Evolutionary conservation across 2,329 filamentous ascomycete species (phyloP), one percentile per base, ranked within the genome.

Genomic region (Aspergillus unguis): DNA sequence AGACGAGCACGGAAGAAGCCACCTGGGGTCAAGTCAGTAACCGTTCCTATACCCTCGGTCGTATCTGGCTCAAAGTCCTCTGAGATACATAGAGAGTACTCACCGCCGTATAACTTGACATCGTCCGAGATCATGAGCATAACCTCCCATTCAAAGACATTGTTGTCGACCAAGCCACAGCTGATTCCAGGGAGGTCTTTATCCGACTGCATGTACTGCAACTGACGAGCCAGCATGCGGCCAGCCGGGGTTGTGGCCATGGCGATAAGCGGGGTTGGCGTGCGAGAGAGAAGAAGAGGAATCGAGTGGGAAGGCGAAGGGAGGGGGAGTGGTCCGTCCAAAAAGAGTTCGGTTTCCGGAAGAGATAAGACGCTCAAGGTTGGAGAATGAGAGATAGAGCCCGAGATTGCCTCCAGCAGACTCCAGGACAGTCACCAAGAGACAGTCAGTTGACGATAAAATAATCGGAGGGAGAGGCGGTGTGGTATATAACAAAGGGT

Each of bases 91-190:
- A 31, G 28, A 35, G 36, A 28, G 17, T 17, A 74, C 83, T 53
- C 75, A 92, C 92, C 92, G 65, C 92, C 92, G 65, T 96, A 96
- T 72, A 89, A 88, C 74, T 92, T 92, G 74, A 88, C 92, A 68
- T 95, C 91, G 64, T 96, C 92, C 57, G 85, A 90, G 60, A 97
- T 92, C 92, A 99, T 97, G 56, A 99, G 84, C 88, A 96, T 96
- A 23, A 97, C 91, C 73, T 97, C 92, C 94, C 94, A 99, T 77
- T 95, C 88, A 61, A 96, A 96, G 7, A 97, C 85, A 69, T 95
- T 87, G 71, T 88, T 88, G 65, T 86, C 85, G 48, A 92, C 85
- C 40, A 99, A 78, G 0, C 94, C 94, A 65, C 90, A 95, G 57
- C 91, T 96, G 67, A 97, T 96, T 48, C 92, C 94, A 0, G 90